Percentiles rank a stretch among this genome's conserved stretches.
Evolutionary conservation across 1,284 basidiomycete genomes (phyloP).

Genomic region (Jaminaea rosea): DNA sequence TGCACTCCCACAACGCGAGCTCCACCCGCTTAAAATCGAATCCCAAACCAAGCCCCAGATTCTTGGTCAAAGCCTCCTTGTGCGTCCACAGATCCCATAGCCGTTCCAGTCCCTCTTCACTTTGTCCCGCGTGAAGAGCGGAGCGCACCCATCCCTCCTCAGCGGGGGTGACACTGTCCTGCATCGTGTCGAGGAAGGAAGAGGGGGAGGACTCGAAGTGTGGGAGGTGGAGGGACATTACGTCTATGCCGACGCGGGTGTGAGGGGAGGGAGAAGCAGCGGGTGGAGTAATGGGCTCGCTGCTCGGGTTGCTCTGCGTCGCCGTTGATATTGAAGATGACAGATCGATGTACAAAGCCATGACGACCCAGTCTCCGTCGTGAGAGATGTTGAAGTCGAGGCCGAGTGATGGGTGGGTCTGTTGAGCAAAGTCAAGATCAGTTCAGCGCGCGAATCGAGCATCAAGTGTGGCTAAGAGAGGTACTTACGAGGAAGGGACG

Average conservation of each 20-base stretch:
- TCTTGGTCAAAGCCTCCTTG: conserved; percentile 44
- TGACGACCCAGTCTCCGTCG: conserved; percentile 38
- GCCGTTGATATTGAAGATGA: no score
- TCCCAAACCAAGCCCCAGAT: conserved; percentile 33
- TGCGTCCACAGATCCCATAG: conserved; percentile 39
- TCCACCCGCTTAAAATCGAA: conserved; percentile 35
- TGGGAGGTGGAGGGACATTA: conserved; percentile 36
- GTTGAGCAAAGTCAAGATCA: background rate
- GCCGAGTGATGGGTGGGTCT: background rate
- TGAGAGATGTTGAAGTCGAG: conserved; percentile 41
- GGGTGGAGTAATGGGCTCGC: no score
- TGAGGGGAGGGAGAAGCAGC: background rate
- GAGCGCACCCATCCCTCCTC: conserved; percentile 22
- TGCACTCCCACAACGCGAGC: conserved; percentile 13
- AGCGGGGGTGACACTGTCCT: conserved; percentile 21
- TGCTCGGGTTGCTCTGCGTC: no score
- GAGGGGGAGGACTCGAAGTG: conserved; percentile 19
- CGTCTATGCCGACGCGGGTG: conserved; percentile 29
- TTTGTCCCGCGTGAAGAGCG: background rate
- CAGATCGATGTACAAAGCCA: conserved; percentile 25
- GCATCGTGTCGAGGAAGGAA: conserved; percentile 37
- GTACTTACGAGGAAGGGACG: conserved; percentile 5
- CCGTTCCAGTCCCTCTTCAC: conserved; percentile 15
- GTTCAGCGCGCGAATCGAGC: background rate
- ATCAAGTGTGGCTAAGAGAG: background rate